Evolutionary conservation across 345 rosid species (phyloP).

Genomic region (Salix purpurea): DNA sequence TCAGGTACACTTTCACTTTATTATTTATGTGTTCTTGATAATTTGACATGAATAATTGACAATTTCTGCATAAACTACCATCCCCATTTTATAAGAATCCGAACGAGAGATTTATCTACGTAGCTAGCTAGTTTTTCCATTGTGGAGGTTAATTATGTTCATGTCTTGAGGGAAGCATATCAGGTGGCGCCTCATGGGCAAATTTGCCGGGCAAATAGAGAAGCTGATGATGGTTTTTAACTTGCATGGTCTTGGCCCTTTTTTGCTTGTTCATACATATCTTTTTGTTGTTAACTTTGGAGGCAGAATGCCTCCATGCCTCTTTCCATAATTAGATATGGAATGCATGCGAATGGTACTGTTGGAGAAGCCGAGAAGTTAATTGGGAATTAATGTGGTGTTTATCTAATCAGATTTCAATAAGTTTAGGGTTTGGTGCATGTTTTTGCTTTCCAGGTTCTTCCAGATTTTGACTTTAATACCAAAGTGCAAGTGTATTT

Average conservation of each 20-base stretch:
- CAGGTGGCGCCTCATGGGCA: neutral
- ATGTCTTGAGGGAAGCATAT: neutral
- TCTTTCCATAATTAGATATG: neutral
- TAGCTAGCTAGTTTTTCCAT: neutral
- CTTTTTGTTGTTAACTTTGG: neutral
- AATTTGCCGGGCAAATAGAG: neutral
- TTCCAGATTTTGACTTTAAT: conserved; percentile 61
- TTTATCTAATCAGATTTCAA: conserved; percentile 40
- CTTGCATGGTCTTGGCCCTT: neutral
- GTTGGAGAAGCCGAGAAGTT: conserved; percentile 27
- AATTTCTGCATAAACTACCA: neutral
- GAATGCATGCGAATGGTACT: neutral
- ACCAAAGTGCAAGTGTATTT: conserved; percentile 78
- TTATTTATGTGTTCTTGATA: no score
- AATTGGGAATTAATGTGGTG: conserved; percentile 55
- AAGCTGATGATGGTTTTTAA: neutral
- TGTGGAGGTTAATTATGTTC: neutral
- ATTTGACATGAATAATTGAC: no score
- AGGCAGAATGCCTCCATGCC: neutral
- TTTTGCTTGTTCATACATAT: no score
- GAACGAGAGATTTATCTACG: neutral
- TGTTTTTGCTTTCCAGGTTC: conserved; percentile 45
- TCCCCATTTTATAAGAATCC: neutral
- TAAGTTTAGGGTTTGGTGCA: conserved; percentile 48
- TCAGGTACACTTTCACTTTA: no score